These are phyloP conservation scores for Citrus glauca DNA, from an alignment of 345 rosid species.

Conservation along the genomic window DNA sequence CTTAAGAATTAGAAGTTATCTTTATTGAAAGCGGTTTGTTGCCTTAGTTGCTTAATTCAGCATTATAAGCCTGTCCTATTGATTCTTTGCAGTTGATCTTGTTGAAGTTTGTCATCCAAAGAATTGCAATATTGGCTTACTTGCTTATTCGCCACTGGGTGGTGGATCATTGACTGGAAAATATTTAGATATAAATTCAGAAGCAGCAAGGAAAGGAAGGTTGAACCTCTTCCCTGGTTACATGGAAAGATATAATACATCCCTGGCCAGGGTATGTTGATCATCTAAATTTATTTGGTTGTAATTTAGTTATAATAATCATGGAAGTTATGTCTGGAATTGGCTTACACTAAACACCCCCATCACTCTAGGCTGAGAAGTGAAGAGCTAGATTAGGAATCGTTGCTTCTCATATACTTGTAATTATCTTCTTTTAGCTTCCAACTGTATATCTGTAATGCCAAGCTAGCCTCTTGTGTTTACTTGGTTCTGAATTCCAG, in stretches of 20 bases:
- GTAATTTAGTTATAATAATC: neutral
- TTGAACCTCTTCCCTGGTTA: conserved; percentile 80
- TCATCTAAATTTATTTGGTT: neutral
- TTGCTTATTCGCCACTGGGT: conserved; percentile 78
- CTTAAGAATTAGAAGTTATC: neutral
- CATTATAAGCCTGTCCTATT: neutral
- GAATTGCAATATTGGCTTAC: conserved; percentile 77
- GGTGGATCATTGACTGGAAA: conserved; percentile 78
- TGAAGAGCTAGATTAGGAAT: neutral
- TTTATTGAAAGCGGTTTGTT: neutral
- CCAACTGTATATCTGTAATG: neutral
- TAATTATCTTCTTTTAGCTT: neutral
- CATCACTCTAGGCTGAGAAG: neutral
- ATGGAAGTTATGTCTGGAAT: neutral
- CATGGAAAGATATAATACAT: conserved; percentile 80
- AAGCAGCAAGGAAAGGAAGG: conserved; percentile 73
- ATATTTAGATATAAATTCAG: conserved; percentile 51
- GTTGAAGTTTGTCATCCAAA: conserved; percentile 88
- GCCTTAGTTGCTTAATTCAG: neutral
- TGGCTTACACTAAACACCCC: neutral
- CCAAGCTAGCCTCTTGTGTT: too few relatives aligned
- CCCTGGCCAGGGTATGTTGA: conserved; percentile 57
- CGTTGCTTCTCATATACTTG: too few relatives aligned
- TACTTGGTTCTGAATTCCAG: conserved; percentile 29
- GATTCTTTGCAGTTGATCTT: conserved; percentile 65